phyloP scores from a whole-genome alignment of 208 protist species.

The Trypanosoma grayi region DNA sequence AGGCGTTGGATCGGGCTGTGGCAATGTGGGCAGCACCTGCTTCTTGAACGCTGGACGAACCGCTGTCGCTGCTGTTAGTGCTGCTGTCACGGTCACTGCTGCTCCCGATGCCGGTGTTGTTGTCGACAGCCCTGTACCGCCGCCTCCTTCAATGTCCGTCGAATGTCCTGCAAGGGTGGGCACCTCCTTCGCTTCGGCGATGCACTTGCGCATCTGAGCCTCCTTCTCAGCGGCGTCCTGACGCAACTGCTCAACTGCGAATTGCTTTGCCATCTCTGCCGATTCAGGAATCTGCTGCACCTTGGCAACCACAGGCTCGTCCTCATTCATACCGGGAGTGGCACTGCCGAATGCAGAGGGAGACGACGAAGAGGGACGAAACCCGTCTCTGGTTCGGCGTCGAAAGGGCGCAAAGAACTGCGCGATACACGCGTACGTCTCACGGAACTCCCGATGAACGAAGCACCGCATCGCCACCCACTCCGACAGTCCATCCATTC shows the following conservation, averaged over 20 bases:
- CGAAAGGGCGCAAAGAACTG: slow-evolving; percentile 59
- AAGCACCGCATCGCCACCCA: slow-evolving; percentile 55
- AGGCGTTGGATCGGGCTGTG: not conserved
- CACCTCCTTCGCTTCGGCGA: slow-evolving; percentile 11
- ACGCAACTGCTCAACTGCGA: slow-evolving; percentile 25
- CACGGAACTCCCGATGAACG: slow-evolving; percentile 63
- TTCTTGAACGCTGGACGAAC: slow-evolving; percentile 13
- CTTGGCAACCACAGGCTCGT: not conserved
- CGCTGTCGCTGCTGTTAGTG: not conserved
- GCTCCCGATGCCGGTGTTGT: not conserved
- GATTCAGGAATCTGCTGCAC: slow-evolving; percentile 17
- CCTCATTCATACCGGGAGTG: not conserved
- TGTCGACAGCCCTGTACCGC: too few species aligned
- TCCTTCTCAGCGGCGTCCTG: slow-evolving; percentile 2
- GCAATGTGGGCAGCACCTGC: slow-evolving; percentile 12
- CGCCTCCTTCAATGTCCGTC: not conserved
- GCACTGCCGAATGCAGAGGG: not conserved
- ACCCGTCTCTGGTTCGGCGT: not conserved
- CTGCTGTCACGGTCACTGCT: not conserved
- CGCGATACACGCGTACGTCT: slow-evolving; percentile 50
- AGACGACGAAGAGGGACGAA: not conserved
- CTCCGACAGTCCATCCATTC: slow-evolving; percentile 41
- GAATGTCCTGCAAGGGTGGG: not conserved
- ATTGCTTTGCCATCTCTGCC: slow-evolving; percentile 25
- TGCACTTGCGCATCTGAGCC: slow-evolving; percentile 4